Evolutionary conservation across 1,284 basidiomycete genomes (phyloP).

Genomic region (Apiotrichum veenhuisii): DNA sequence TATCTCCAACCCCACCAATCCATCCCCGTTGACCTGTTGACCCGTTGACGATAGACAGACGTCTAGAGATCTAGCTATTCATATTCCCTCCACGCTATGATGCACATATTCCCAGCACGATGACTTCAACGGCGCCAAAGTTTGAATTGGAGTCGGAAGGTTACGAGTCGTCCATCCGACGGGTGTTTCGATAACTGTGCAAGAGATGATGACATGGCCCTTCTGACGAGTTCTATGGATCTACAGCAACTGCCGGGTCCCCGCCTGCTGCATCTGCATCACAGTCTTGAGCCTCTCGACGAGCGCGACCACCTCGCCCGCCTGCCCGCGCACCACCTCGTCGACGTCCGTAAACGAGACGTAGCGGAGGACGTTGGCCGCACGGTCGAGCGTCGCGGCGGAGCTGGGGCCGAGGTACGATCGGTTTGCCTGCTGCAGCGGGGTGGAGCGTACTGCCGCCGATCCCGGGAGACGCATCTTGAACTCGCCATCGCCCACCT

Average conservation of each 20-base stretch:
- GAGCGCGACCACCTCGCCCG: constrained; percentile 59
- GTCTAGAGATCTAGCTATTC: not conserved
- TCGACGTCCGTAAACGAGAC: constrained; percentile 70
- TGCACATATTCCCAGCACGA: not conserved
- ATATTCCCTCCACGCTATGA: not conserved
- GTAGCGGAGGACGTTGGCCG: constrained; percentile 65
- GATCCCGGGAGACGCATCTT: constrained; percentile 19
- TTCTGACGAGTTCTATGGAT: too few relatives aligned
- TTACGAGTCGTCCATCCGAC: too few relatives aligned
- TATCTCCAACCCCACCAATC: too few relatives aligned
- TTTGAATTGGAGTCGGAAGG: too few relatives aligned
- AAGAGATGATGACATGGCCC: too few relatives aligned
- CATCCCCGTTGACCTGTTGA: too few relatives aligned
- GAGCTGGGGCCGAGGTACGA: not conserved
- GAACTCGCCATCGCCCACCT: constrained; percentile 11
- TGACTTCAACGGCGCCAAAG: too few relatives aligned
- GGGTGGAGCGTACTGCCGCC: too few relatives aligned
- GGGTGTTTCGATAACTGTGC: too few relatives aligned
- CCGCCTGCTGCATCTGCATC: not conserved
- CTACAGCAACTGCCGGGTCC: not conserved
- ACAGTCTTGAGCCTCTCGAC: constrained; percentile 11
- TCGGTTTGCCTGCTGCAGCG: not conserved
- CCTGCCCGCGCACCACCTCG: constrained; percentile 68
- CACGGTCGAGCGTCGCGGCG: constrained; percentile 53
- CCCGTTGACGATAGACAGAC: not conserved